A percentile compares a stretch with the other conserved stretches of the same genome.
phyloP scores from a whole-genome alignment of 176 grass and related monocot species.

The Thinopyrum elongatum region DNA sequence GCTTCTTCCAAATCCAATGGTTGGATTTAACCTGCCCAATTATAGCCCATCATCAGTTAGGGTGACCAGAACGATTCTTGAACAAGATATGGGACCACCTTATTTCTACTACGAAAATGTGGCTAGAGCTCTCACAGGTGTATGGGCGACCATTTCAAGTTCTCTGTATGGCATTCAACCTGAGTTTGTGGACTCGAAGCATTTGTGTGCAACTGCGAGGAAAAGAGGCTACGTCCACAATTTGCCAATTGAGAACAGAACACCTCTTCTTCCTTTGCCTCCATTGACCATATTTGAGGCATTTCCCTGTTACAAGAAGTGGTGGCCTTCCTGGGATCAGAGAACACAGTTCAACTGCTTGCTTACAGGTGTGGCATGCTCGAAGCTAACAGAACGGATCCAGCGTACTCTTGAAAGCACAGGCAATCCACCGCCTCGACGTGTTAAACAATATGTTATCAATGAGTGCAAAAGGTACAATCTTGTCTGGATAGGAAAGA shows the following conservation, averaged over 20 bases:
- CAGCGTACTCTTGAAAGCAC: neutral
- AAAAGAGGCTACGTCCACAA: slow-evolving; percentile 87
- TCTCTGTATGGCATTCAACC: slow-evolving; percentile 61
- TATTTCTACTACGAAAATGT: slow-evolving; percentile 91
- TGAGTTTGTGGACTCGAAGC: slow-evolving; percentile 78
- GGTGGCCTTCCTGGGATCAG: slow-evolving; percentile 81
- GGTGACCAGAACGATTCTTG: slow-evolving; percentile 29
- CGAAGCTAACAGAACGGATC: slow-evolving; percentile 45
- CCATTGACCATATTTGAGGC: slow-evolving; percentile 61
- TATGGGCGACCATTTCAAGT: slow-evolving; percentile 63
- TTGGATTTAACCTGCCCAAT: slow-evolving; percentile 56
- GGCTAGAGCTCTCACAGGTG: slow-evolving; percentile 59
- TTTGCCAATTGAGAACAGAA: slow-evolving; percentile 56
- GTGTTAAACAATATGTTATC: slow-evolving; percentile 48
- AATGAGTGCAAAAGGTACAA: slow-evolving; percentile 70
- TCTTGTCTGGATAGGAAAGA: slow-evolving; percentile 68
- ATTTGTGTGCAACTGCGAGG: slow-evolving; percentile 57
- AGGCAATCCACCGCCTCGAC: slow-evolving; percentile 28
- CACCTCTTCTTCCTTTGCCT: slow-evolving; percentile 50
- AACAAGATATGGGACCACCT: slow-evolving; percentile 49
- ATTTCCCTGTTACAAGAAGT: slow-evolving; percentile 44
- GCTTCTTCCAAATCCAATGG: slow-evolving; percentile 51
- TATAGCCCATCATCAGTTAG: neutral
- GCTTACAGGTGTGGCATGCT: slow-evolving; percentile 53
- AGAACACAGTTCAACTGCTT: slow-evolving; percentile 82